Percentiles rank a stretch among this genome's conserved stretches.
Conservation (phyloP, 495 filamentous ascomycete species). For the Podospora comata region DNA sequence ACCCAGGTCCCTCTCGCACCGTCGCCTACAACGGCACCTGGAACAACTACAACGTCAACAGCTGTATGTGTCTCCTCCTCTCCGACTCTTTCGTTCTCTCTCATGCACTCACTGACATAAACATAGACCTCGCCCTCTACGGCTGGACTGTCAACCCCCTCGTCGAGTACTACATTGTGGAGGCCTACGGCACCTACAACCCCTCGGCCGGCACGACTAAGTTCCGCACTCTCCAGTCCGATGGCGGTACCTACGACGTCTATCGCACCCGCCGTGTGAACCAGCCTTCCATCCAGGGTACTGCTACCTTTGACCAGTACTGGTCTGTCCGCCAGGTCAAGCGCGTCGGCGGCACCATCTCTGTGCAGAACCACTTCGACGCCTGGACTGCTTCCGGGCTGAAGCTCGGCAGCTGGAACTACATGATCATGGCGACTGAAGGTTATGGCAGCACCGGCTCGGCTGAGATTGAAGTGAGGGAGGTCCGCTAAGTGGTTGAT, state of each 20-base stretch:
- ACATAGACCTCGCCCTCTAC: constrained; percentile 43
- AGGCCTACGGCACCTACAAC: constrained; percentile 58
- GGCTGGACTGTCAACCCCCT: constrained; percentile 61
- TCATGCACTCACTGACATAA: neutral
- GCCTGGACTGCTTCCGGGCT: constrained; percentile 47
- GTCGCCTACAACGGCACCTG: constrained; percentile 33
- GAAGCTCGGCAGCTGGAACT: constrained; percentile 47
- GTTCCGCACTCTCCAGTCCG: constrained; percentile 53
- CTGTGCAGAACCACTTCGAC: constrained; percentile 51
- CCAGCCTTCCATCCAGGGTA: constrained; percentile 57
- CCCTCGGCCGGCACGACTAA: constrained; percentile 39
- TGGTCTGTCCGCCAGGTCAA: constrained; percentile 51
- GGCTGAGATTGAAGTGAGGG: constrained; percentile 36
- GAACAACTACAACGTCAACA: constrained; percentile 29
- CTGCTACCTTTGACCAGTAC: constrained; percentile 59
- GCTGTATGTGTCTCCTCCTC: constrained; percentile 15
- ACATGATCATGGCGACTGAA: constrained; percentile 54
- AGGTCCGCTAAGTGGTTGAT: constrained; percentile 1
- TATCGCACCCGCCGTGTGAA: constrained; percentile 56
- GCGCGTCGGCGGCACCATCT: constrained; percentile 38
- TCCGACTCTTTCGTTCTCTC: neutral
- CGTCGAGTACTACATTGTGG: constrained; percentile 64
- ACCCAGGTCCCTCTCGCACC: constrained; percentile 37
- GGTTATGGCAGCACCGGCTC: constrained; percentile 43
- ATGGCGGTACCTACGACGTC: constrained; percentile 62